Evolutionary conservation across 805 yeast genomes (phyloP).

Genomic region (Barnettozyma sp.): DNA sequence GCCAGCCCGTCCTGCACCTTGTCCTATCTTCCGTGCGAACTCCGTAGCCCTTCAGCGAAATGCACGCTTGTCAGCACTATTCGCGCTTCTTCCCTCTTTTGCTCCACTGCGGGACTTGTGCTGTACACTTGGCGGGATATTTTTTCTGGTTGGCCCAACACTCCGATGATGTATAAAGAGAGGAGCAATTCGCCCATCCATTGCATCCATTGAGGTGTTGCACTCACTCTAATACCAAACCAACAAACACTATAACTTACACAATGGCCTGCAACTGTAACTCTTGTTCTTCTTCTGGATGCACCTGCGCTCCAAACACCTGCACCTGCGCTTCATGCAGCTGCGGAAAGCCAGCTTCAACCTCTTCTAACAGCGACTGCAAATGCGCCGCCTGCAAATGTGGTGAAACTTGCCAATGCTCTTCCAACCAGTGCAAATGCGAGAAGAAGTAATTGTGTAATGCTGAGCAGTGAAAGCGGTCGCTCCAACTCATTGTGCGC

Average conservation of each 20-base stretch:
- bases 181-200: too few species aligned
- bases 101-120: conserved; percentile 3
- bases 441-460: conserved; percentile 2
- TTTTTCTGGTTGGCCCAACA: conserved; percentile 4
- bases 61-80: too few species aligned
- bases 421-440: conserved; percentile 4
- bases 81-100: not conserved
- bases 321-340: conserved; percentile 6
- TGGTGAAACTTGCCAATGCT: conserved; percentile 4
- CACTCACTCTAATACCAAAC: too few species aligned
- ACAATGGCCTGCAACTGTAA: conserved; percentile 8
- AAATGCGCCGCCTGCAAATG: conserved; percentile 5
- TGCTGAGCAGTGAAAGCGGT: too few species aligned
- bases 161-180: not conserved
- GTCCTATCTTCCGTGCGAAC: too few species aligned
- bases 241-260: not conserved
- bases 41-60: too few species aligned
- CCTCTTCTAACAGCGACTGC: conserved; percentile 4
- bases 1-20: too few species aligned
- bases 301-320: conserved; percentile 9
- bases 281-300: conserved; percentile 7
- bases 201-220: too few species aligned
- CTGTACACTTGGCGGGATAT: not conserved
- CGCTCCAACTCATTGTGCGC: too few species aligned
- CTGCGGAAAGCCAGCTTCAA: conserved; percentile 6